Conservation (phyloP, 768 basidiomycete species). For the Agaricus sinodeliciosus region DNA sequence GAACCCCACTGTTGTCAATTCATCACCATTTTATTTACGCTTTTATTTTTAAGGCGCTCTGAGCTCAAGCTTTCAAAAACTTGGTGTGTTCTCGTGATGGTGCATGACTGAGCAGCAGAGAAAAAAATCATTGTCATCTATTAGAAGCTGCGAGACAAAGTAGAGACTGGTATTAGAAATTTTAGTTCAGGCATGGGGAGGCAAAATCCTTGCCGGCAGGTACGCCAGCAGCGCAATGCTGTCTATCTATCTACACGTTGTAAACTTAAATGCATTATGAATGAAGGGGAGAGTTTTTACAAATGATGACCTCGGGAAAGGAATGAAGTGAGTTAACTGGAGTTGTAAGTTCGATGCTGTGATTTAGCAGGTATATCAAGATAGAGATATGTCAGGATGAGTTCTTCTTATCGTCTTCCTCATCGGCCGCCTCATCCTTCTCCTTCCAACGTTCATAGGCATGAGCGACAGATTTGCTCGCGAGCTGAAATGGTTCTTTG, state of each 20-base stretch:
- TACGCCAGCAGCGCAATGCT: not conserved
- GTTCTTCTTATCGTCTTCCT: conserved; percentile 32
- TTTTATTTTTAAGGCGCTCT: not conserved
- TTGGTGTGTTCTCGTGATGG: too few relatives aligned
- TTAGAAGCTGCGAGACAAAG: too few relatives aligned
- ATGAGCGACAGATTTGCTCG: conserved; percentile 30
- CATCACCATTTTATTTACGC: too few relatives aligned
- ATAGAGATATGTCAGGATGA: conserved; percentile 17
- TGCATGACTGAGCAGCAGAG: too few relatives aligned
- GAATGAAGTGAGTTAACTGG: not conserved
- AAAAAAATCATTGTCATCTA: too few relatives aligned
- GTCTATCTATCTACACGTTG: conserved; percentile 5
- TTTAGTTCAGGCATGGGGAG: too few relatives aligned
- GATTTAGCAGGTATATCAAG: not conserved
- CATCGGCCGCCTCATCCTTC: conserved; percentile 28
- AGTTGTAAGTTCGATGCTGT: not conserved
- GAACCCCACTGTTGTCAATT: conserved; percentile 40
- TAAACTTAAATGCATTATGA: conserved; percentile 6
- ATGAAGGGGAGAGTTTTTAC: not conserved
- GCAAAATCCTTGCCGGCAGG: too few relatives aligned
- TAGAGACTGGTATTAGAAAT: too few relatives aligned
- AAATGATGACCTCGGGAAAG: not conserved
- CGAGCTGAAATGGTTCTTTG: conserved; percentile 50
- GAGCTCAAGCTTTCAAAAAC: not conserved
- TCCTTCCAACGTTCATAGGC: conserved; percentile 43